These are phyloP conservation scores for Albophoma yamanashiensis DNA, from an alignment of 2,329 filamentous ascomycete species.

Conservation along the genomic window DNA sequence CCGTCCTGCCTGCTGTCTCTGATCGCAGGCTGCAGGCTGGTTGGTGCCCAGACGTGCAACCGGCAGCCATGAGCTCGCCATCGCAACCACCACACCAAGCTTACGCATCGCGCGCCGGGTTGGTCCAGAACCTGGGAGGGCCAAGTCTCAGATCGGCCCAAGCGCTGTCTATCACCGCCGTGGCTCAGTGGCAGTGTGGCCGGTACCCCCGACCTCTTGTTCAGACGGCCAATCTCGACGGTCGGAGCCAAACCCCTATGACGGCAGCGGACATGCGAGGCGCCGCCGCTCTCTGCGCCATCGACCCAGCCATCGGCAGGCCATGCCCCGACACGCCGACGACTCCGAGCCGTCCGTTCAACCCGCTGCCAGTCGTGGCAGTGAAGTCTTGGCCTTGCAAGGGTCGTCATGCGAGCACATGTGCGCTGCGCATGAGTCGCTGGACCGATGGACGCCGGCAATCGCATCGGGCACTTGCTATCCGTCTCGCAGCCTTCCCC, in stretches of 20 bases:
- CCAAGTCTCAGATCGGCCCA: not conserved
- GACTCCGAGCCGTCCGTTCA: not conserved
- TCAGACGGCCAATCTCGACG: not conserved
- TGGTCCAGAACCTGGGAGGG: not conserved
- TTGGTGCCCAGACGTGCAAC: too few species aligned
- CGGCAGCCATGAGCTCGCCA: too few species aligned
- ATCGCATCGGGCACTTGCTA: too few species aligned
- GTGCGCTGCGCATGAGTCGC: too few species aligned
- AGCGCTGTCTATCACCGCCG: not conserved
- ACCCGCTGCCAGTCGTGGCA: not conserved
- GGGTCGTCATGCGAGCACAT: too few species aligned
- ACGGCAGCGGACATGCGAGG: not conserved
- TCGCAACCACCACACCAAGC: too few species aligned
- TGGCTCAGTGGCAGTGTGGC: not conserved
- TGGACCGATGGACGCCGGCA: too few species aligned
- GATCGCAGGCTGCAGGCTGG: too few species aligned
- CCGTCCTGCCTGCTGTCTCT: too few species aligned
- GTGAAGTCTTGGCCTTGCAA: not conserved
- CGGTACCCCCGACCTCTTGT: not conserved
- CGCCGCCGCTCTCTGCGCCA: not conserved
- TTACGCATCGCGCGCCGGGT: not conserved
- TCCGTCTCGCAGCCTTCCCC: too few species aligned
- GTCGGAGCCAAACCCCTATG: not conserved
- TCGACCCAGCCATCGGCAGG: not conserved
- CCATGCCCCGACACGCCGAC: not conserved